Percentiles rank a stretch among this genome's conserved stretches.
These are phyloP conservation scores for Fusarium brevicatenulatum DNA, from an alignment of 2,329 filamentous ascomycete genomes.

Conservation along the genomic window DNA sequence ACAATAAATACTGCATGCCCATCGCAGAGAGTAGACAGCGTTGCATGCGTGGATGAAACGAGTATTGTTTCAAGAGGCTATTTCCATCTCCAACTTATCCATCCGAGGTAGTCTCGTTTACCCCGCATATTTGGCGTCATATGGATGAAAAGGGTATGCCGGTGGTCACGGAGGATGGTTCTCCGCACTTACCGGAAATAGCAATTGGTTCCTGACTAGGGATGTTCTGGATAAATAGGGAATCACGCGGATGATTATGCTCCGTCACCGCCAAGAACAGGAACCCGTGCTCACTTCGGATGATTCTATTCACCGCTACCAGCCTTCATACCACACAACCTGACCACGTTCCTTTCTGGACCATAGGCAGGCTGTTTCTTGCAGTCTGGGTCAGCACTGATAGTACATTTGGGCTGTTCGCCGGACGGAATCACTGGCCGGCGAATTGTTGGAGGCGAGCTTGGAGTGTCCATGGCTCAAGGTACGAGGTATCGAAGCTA, in stretches of 20 bases:
- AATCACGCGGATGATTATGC: not conserved
- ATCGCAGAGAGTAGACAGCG: not conserved
- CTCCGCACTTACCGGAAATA: not conserved
- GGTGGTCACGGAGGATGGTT: not conserved
- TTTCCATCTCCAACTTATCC: not conserved
- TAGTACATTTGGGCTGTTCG: fast-evolving
- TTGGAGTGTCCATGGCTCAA: fast-evolving
- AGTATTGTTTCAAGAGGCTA: not conserved
- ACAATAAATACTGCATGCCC: not conserved
- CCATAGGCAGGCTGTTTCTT: not conserved
- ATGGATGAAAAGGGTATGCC: not conserved
- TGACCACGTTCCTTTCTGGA: not conserved
- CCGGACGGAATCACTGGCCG: not conserved
- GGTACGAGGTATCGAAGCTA: fast-evolving
- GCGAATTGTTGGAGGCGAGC: fast-evolving
- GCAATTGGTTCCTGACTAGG: not conserved
- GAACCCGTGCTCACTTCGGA: fast-evolving
- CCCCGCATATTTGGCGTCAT: not conserved
- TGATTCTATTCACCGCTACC: fast-evolving
- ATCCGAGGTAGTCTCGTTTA: not conserved
- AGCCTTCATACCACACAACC: not conserved
- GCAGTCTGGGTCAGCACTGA: no score
- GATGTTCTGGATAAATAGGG: not conserved
- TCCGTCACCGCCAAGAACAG: not conserved
- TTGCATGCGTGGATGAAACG: not conserved